phyloP scores from a whole-genome alignment of 2,329 filamentous ascomycete species.

The Xylaria hypoxylon region DNA sequence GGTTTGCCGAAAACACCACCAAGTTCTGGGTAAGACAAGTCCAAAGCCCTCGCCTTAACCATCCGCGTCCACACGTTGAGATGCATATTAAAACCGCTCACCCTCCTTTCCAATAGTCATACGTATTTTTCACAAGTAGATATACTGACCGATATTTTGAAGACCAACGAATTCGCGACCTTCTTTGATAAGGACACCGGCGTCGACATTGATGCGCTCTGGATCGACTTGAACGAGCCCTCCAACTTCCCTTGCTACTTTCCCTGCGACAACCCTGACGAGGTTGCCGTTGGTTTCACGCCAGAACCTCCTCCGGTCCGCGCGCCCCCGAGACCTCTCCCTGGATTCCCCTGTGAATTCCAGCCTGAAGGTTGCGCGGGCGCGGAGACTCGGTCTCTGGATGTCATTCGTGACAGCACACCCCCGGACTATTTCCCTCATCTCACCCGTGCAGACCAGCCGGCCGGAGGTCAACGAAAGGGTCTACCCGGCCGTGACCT shows the following conservation, averaged over 20 bases:
- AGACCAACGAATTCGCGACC: slow-evolving; percentile 71
- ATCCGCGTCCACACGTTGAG: neutral
- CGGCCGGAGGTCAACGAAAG: slow-evolving; percentile 55
- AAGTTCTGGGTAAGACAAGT: slow-evolving; percentile 65
- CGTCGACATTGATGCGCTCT: slow-evolving; percentile 80
- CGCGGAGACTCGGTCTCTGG: slow-evolving; percentile 40
- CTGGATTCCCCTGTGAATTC: slow-evolving; percentile 76
- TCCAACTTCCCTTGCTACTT: slow-evolving; percentile 62
- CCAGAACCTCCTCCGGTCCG: slow-evolving; percentile 73
- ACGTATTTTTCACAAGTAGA: neutral
- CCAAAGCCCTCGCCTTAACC: neutral
- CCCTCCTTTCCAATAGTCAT: neutral
- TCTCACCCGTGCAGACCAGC: slow-evolving; percentile 39
- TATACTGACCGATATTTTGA: slow-evolving; percentile 1
- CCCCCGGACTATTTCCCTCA: slow-evolving; percentile 46
- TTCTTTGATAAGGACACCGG: slow-evolving; percentile 75
- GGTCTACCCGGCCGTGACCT: slow-evolving; percentile 73
- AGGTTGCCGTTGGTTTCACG: slow-evolving; percentile 60
- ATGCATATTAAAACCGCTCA: neutral
- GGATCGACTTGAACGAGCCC: slow-evolving; percentile 78
- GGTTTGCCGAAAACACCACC: slow-evolving; percentile 75
- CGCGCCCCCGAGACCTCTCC: slow-evolving; percentile 70
- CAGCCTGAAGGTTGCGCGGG: slow-evolving; percentile 65
- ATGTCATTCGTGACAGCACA: slow-evolving; percentile 45
- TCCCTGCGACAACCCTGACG: slow-evolving; percentile 64